Evolutionary conservation across 345 rosid genomes (phyloP).

Genomic region (Linum lewisii): DNA sequence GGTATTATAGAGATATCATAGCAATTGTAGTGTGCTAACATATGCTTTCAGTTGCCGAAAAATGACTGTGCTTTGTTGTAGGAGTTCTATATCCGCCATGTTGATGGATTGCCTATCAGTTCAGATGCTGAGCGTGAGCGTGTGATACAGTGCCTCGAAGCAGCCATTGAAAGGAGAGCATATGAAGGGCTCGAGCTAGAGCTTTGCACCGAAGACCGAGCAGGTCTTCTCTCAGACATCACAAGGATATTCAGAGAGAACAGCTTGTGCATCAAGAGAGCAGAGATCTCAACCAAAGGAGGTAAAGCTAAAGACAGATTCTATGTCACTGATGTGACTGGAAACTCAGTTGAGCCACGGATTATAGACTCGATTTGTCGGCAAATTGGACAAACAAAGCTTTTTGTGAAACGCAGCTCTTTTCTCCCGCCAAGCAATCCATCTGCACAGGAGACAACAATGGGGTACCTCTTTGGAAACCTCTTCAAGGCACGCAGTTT

Average conservation of each 20-base stretch:
- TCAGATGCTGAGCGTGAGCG: conserved; percentile 53
- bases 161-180: conserved; percentile 51
- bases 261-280: conserved; percentile 42
- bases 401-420: conserved; percentile 35
- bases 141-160: conserved; percentile 42
- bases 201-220: conserved; percentile 36
- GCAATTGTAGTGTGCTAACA: not conserved
- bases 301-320: conserved; percentile 44
- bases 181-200: conserved; percentile 49
- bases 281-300: conserved; percentile 39
- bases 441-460: conserved; percentile 25
- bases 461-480: conserved; percentile 35
- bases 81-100: conserved; percentile 60
- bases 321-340: conserved; percentile 43
- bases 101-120: conserved; percentile 46
- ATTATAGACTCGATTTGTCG: conserved; percentile 35
- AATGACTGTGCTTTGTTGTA: conserved; percentile 18
- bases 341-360: conserved; percentile 36
- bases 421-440: conserved; percentile 15
- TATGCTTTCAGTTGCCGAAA: conserved; percentile 9
- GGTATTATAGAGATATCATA: conserved; percentile 37
- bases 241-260: conserved; percentile 52
- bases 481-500: conserved; percentile 38
- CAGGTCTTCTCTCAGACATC: conserved; percentile 45
- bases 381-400: conserved; percentile 36